Base-by-base conservation (phyloP, 2,329 filamentous ascomycete species). In the Albifimbria verrucaria region DNA sequence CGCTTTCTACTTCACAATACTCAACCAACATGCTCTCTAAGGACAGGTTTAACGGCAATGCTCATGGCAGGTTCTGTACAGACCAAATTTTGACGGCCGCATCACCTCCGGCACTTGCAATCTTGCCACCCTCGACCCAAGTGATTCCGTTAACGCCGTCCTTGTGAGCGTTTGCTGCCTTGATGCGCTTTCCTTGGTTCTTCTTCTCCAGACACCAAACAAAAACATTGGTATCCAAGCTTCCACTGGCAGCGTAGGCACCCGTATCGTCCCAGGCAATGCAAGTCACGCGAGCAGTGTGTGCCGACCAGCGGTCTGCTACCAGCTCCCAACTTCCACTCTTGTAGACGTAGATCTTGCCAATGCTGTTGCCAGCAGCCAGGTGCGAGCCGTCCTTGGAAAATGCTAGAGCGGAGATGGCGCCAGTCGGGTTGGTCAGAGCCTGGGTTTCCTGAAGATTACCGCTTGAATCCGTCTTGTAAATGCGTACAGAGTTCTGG, bases 11-110 rank as follows among this genome's bases (percentile, higher is more conserved):
- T n/a, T n/a, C n/a, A n/a, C n/a, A n/a, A n/a, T n/a, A n/a, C n/a
- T n/a, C n/a, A n/a, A n/a, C n/a, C n/a, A n/a, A n/a, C n/a, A n/a
- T n/a, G n/a, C n/a, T 18, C 18, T 43, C n/a, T 43, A 21, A 9
- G 41, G n/a, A 43, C 18, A 21, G 41, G 22, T 17, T 43, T 43
- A 10, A 43, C 10, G 11, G 41, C 11, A 43, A 10, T 39, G 24
- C 54, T 59, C 57, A 71, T 21, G 68, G 71, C 60, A 73, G 55
- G 51, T 70, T 67, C 59, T 69, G 62, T 25, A 73, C 65, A 36
- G 67, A 63, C 94, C 94, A 99, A 48, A 93, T 79, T 79, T 97
- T 99, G 47, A 99, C 82, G 1, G 90, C 87, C 28, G 90, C 93
- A 79, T 99, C 94, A 11, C 87, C 89, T 45, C 94, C 94, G 4